Evolutionary conservation across 768 basidiomycete species (phyloP), one percentile per base, ranked within the genome.

Genomic region (Calocera cornea): DNA sequence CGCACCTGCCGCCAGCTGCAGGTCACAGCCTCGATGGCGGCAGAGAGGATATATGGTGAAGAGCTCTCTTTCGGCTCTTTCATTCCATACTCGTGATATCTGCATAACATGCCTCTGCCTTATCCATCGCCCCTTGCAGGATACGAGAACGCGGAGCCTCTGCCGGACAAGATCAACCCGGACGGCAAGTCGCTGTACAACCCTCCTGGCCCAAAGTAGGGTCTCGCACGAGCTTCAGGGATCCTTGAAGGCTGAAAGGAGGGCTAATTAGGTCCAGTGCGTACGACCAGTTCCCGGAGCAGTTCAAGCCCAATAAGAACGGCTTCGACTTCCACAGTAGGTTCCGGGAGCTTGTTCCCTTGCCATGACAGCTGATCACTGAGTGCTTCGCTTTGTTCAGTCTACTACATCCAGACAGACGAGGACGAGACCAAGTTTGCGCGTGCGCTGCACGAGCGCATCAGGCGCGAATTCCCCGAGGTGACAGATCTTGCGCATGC

Each of bases 241-340:
- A n/a, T 24, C 5, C 8, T 7, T 24, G 5, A 31, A 31, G 14
- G 54, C 54, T 60, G 16, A 60, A 8, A 10, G 2, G 24, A 33
- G 24, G 8, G 3, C 7, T 19, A 27, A 33, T 10, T 33, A 60
- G 54, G 54, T 60, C 87, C 0, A 27, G 77, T 0, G 79, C 81
- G 0, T 88, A 88, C 70, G 76, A 82, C 11, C 69, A 76, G 10
- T 86, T 87, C 69, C 84, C 83, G 0, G 68, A 79, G 10, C 86
- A 85, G 5, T 84, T 88, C 66, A 75, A 77, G 54, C 68, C 80
- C 1, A 77, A 78, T 36, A 82, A 82, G 64, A 66, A 69, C 41
- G 87, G 84, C 0, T 88, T 89, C 70, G 87, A 89, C 74, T 89
- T 89, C 72, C 88, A 89, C 72, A 81, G 87, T 86, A 68, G 73